Conservation (phyloP, 345 rosid species). For the Eucalyptus erythrocorys region DNA sequence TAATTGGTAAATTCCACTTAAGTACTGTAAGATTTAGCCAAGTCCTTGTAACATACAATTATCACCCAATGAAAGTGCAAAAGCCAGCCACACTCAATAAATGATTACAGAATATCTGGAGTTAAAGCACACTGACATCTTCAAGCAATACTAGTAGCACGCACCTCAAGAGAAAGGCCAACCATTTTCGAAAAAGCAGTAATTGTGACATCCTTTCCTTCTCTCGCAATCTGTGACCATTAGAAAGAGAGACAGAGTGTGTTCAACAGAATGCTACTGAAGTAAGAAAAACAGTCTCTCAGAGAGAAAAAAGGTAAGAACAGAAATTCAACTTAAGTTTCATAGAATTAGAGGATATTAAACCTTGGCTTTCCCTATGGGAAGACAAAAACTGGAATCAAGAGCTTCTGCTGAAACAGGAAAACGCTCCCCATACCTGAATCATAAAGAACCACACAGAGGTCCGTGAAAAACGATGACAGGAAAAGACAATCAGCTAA, state of each 20-base stretch:
- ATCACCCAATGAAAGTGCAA: background rate
- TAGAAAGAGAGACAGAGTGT: background rate
- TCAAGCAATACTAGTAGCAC: background rate
- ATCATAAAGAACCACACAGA: background rate
- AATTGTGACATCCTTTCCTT: conserved; percentile 89
- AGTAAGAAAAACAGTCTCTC: background rate
- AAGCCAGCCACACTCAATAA: background rate
- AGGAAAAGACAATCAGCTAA: background rate
- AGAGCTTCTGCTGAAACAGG: conserved; percentile 85
- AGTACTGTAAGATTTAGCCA: background rate
- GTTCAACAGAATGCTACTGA: background rate
- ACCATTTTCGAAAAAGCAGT: conserved; percentile 84
- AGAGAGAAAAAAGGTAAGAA: background rate
- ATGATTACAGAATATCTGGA: background rate
- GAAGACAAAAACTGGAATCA: conserved; percentile 90
- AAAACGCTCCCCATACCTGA: conserved; percentile 86
- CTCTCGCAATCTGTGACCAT: conserved; percentile 61
- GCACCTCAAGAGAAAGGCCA: conserved; percentile 72
- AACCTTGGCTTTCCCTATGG: conserved; percentile 95
- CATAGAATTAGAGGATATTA: background rate
- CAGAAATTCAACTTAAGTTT: background rate
- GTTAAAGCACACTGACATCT: background rate
- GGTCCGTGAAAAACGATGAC: background rate
- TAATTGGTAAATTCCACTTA: background rate
- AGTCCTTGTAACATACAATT: background rate